Base-by-base conservation (phyloP, 1,284 basidiomycete species). In the Cryptococcus depauperatus region DNA sequence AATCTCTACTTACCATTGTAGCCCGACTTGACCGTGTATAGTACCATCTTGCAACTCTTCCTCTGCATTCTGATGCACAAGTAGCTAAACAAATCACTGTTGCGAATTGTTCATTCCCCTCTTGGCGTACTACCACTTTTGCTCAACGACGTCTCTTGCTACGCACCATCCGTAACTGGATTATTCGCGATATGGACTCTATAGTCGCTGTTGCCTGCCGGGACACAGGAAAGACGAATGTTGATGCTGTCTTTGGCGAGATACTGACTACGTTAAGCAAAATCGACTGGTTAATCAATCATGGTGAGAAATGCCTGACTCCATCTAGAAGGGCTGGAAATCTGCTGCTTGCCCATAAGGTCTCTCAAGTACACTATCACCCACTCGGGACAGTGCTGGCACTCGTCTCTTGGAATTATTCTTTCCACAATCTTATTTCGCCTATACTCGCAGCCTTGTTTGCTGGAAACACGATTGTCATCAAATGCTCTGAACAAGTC, bases 221-320 rank as follows among this genome's bases (percentile, higher is more conserved):
- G 29, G 93, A 98, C 69, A 91, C 90, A 0, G 93, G 93, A 47
- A 98, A 97, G 75, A 97, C 93, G 90, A 86, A 89, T 59, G 76
- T 93, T 49, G 90, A 93, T 56, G 88, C 89, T 37, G 82, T 85
- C 1, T 76, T 93, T 37, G 90, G 90, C 34, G 90, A 93, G 70
- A 84, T 93, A 52, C 62, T 93, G 45, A 86, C 85, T 8, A 90
- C 87, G 0, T 84, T 85, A 58, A 84, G 85, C 8, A 95, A 95
- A 67, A 74, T 91, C 70, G 84, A 89, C 58, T 70, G 62, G 66
- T 62, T 93, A 13, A 76, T 93, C 43, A 77, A 81, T 13, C 78
- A 91, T 55, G 91, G 88, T 43, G 86, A 92, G 66, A 69, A 75
- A 13, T 79, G 76, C 37, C 72, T 95, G 21, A 73, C 72, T 47